Percentiles rank a stretch among this genome's conserved stretches.
These are phyloP conservation scores for Cocos nucifera DNA, from an alignment of 176 grass and related monocot species.

Conservation along the genomic window DNA sequence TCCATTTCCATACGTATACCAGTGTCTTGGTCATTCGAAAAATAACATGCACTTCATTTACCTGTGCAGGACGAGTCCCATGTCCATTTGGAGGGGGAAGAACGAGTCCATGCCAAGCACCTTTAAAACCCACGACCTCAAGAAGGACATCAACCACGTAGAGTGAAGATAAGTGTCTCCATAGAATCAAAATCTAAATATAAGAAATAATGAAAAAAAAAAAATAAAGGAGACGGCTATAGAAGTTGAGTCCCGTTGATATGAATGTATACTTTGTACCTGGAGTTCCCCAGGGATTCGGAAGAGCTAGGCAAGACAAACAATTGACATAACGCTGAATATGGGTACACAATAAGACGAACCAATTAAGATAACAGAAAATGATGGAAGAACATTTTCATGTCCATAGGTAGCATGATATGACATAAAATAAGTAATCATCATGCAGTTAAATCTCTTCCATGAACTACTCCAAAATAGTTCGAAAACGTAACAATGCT, in stretches of 20 bases:
- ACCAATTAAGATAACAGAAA: no score
- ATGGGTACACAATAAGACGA: background rate
- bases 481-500: no score
- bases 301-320: constrained; percentile 99
- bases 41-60: constrained; percentile 14
- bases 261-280: constrained; percentile 23
- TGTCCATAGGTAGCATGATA: no score
- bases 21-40: background rate
- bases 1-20: no score
- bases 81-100: no score
- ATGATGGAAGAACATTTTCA: no score
- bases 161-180: constrained; percentile 74
- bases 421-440: no score
- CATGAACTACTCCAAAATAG: no score
- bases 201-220: background rate
- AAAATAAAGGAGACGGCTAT: background rate
- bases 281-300: constrained; percentile 88
- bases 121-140: constrained; percentile 94
- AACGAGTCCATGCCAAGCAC: constrained; percentile 55
- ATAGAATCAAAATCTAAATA: constrained; percentile 3
- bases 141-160: constrained; percentile 88
- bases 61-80: constrained; percentile 84
- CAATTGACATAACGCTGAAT: constrained; percentile 81
- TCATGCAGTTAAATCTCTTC: no score
- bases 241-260: no score